These are phyloP conservation scores for Cytospora piceicola DNA, from an alignment of 2,329 filamentous ascomycete genomes.

Conservation along the genomic window DNA sequence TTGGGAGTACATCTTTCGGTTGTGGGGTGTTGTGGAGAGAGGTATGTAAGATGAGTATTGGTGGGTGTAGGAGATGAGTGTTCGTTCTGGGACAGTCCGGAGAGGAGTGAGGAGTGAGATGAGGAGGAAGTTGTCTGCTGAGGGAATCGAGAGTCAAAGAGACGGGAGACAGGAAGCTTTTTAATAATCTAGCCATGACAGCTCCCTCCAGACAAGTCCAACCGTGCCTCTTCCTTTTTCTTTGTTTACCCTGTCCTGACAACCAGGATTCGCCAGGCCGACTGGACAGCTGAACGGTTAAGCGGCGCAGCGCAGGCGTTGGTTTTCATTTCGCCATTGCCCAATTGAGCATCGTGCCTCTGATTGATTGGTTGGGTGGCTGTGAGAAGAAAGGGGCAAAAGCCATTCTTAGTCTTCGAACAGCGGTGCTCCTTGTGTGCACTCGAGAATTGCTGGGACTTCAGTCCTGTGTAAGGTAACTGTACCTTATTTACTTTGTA, in stretches of 20 bases:
- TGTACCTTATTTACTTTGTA: too few relatives aligned
- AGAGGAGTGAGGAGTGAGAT: neutral
- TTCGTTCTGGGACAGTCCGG: neutral
- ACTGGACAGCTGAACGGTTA: neutral
- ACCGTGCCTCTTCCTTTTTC: neutral
- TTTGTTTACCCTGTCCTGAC: neutral
- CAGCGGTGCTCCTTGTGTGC: too few relatives aligned
- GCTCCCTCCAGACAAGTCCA: neutral
- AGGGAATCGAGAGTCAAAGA: neutral
- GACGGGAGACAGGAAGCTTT: neutral
- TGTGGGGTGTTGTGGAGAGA: neutral
- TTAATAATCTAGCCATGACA: neutral
- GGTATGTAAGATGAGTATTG: neutral
- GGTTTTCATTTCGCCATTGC: neutral
- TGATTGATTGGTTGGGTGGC: neutral
- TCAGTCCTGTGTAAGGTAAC: too few relatives aligned
- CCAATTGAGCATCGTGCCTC: neutral
- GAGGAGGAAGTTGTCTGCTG: neutral
- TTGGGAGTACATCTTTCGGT: conserved; percentile 35
- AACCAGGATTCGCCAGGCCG: neutral
- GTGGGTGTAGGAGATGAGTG: neutral
- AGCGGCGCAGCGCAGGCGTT: neutral
- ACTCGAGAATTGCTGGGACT: too few relatives aligned
- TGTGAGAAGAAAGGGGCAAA: neutral
- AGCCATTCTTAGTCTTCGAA: too few relatives aligned